phyloP scores from a whole-genome alignment of 371 early-diverging fungal genomes.

The Phascolomyces articulosus region DNA sequence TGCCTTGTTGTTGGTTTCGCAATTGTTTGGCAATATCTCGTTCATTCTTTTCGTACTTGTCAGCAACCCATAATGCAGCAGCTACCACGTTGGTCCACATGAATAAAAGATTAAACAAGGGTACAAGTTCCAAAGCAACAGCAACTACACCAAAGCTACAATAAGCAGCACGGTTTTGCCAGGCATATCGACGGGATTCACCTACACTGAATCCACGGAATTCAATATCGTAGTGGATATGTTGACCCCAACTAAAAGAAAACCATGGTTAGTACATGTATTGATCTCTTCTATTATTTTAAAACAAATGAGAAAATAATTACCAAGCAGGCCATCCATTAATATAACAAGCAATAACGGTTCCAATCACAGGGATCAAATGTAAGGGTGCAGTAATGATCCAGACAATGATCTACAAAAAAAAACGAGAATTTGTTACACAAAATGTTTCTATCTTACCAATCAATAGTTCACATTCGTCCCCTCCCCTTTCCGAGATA shows the following conservation, averaged over 20 bases:
- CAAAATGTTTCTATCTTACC: neutral
- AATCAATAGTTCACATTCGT: too few relatives aligned
- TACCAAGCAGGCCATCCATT: conserved; percentile 62
- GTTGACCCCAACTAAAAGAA: conserved; percentile 49
- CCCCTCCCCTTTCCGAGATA: neutral
- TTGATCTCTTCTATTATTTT: too few relatives aligned
- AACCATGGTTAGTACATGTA: too few relatives aligned
- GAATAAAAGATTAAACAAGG: conserved; percentile 68
- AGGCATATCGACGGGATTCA: conserved; percentile 51
- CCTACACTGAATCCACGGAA: conserved; percentile 56
- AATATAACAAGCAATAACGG: conserved; percentile 56
- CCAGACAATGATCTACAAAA: conserved; percentile 49
- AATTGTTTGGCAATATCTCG: conserved; percentile 18
- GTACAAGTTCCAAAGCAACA: conserved; percentile 66
- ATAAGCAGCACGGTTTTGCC: conserved; percentile 42
- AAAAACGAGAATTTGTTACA: neutral
- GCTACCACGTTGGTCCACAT: conserved; percentile 82
- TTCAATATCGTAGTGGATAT: conserved; percentile 59
- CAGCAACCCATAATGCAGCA: conserved; percentile 75
- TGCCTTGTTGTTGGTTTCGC: conserved; percentile 9
- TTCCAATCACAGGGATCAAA: conserved; percentile 63
- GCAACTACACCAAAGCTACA: conserved; percentile 67
- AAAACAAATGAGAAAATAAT: neutral
- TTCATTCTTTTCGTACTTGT: conserved; percentile 58
- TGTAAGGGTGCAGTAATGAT: conserved; percentile 63